Conservation (phyloP, 2,329 filamentous ascomycete species). For the Fusarium sp. region DNA sequence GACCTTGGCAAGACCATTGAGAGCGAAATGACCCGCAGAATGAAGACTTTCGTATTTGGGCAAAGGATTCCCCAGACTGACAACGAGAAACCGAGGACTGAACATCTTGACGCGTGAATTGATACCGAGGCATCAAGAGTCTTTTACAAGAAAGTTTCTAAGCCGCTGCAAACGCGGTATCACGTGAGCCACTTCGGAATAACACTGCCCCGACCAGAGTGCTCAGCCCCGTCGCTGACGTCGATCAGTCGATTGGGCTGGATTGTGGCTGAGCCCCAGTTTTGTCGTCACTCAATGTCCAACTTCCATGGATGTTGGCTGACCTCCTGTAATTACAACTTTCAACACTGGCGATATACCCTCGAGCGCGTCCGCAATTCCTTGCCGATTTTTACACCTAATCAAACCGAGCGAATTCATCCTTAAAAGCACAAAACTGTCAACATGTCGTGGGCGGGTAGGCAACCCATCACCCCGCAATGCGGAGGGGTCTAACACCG, state of each 20-base stretch:
- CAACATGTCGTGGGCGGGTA: conserved; percentile 80
- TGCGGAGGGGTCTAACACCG: conserved; percentile 47
- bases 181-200: conserved; percentile 44
- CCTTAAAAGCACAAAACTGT: conserved; percentile 36
- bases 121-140: conserved; percentile 11
- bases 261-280: conserved; percentile 49
- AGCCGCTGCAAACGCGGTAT: conserved; percentile 33
- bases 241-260: conserved; percentile 49
- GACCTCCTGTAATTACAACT: conserved; percentile 34
- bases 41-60: conserved; percentile 84
- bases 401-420: conserved; percentile 14
- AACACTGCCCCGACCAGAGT: conserved; percentile 11
- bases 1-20: conserved; percentile 68
- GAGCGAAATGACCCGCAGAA: conserved; percentile 85
- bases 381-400: conserved; percentile 14
- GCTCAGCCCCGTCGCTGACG: conserved; percentile 47
- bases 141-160: conserved; percentile 9
- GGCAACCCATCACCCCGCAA: conserved; percentile 46
- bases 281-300: conserved; percentile 48
- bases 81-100: conserved; percentile 74
- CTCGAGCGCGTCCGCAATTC: conserved; percentile 29
- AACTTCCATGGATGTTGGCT: conserved; percentile 31
- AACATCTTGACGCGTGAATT: conserved; percentile 48
- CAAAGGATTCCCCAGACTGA: conserved; percentile 88
- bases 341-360: conserved; percentile 29